Evolutionary conservation across 352 stramenopile species (phyloP), one percentile per base, ranked within the genome.

Genomic region (Phytophthora ohioensis): DNA sequence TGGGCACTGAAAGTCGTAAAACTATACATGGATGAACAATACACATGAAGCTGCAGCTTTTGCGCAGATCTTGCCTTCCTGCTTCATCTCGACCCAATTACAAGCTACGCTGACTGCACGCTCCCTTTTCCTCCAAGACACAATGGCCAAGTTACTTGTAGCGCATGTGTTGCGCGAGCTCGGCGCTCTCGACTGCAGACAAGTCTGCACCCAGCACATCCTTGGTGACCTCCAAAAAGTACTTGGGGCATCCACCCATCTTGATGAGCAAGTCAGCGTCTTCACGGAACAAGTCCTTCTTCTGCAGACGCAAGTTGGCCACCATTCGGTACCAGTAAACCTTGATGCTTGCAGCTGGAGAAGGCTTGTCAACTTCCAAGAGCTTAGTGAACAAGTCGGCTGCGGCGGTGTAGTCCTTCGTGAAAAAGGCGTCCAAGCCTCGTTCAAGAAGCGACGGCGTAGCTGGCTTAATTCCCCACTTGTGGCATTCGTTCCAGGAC

Each of bases 271-370:
- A 1, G 4, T 73, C 52, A 10, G 31, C 66, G 30, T 73, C 66
- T 39, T 63, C 52, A 27, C 52, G 52, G 38, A 73, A 69, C 27
- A 45, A 21, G 1, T 73, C 53, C n/a, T 69, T 73, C 35, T 73
- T 56, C n/a, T 69, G 59, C 5, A 73, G 49, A 2, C 46, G 46
- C 45, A 73, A 55, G 38, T 69, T 63, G 5, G 59, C 58, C 45
- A 73, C 38, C 66, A 73, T 69, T 15, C 66, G 66, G 38, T 69
- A 73, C 66, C 59, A 73, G 32, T 69, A 69, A 3, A 69, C 39
- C 39, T 73, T 73, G 17, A 55, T 27, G 21, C 42, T 56, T 8
- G 45, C 66, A 2, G 13, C 21, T 12, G 43, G 12, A 30, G 66
- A 64, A 46, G 31, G 60, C 10, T 48, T 69, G 5, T 59, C 46